These are phyloP conservation scores for Lippia alba DNA, from an alignment of 305 asterid species.

Conservation along the genomic window DNA sequence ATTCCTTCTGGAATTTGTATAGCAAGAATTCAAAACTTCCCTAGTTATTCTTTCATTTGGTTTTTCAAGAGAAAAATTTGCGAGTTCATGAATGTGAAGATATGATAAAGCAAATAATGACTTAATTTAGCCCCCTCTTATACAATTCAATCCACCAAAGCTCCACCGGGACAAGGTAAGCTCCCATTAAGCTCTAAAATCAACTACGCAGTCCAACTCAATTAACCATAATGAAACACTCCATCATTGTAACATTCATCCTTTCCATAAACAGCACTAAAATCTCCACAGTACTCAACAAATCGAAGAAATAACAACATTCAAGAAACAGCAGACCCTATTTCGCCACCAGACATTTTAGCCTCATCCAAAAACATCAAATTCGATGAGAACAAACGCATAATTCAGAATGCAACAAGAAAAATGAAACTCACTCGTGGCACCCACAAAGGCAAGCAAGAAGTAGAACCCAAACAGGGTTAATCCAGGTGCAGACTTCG, in stretches of 20 bases:
- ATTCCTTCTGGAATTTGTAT: slow-evolving; percentile 10
- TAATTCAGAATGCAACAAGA: slow-evolving; percentile 16
- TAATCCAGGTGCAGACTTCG: slow-evolving; percentile 81
- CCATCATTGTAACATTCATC: too few relatives aligned
- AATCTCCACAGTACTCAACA: slow-evolving; percentile 11
- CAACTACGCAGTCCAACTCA: not conserved
- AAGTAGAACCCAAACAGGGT: slow-evolving; percentile 89
- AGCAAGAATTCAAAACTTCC: slow-evolving; percentile 1
- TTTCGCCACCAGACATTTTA: not conserved
- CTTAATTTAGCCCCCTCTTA: not conserved
- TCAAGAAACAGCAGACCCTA: not conserved
- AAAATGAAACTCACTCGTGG: slow-evolving; percentile 61
- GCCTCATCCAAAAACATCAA: slow-evolving; percentile 6
- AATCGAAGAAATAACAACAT: not conserved
- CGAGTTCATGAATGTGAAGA: not conserved
- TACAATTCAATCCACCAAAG: not conserved
- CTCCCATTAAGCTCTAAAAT: slow-evolving; percentile 4
- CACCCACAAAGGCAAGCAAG: slow-evolving; percentile 91
- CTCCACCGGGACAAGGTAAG: not conserved
- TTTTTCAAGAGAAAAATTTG: slow-evolving; percentile 15
- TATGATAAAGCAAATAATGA: slow-evolving; percentile 1
- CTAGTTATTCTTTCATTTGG: not conserved
- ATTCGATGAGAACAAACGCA: not conserved
- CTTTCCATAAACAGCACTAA: not conserved
- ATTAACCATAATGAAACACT: not conserved